Evolutionary conservation across 1,284 basidiomycete species (phyloP), one percentile per base, ranked within the genome.

Genomic region (Irpex rosettiformis): DNA sequence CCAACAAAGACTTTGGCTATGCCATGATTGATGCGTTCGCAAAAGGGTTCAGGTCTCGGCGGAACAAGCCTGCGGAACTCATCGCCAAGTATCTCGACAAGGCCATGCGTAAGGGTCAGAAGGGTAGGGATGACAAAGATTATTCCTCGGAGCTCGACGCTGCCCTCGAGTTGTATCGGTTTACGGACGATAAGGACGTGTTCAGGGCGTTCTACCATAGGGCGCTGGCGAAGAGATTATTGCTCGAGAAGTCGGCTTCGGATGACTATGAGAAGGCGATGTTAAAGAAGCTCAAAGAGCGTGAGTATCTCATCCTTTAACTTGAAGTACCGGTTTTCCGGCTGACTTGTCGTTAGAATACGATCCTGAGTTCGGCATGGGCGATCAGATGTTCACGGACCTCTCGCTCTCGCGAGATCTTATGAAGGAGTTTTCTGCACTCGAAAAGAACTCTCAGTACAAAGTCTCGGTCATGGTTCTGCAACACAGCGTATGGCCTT

Each of bases 171-270:
- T 74, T 99, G 52, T 96, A 97, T 73, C 80, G 94, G 48, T 97
- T 88, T 71, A 95, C 94, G 2, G 85, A 91, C 57, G 93, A 95
- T 71, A 94, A 93, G 71, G 94, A 96, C 67, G 92, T 95, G 18
- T 98, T 98, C 74, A 88, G 96, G 66, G 91, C 91, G 29, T 98
- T 97, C 75, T 99, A 98, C 74, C 91, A 93, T 69, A 86, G 92
- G 7, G 86, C 89, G 52, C 77, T 99, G 56, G 93, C 96, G 18
- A 97, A 94, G 76, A 84, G 96, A 40, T 71, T 99, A 57, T 76
- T 99, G 40, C 78, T 98, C 18, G 87, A 88, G 66, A 89, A 89
- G 69, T 94, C 89, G 55, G 96, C 96, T 0, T 93, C 89, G 5
- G 88, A 94, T 65, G 96, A 98, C 70, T 89, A 95, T 66, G 96